These are phyloP conservation scores for Trichoderma asperelloides DNA, from an alignment of 495 filamentous ascomycete species.

Conservation along the genomic window DNA sequence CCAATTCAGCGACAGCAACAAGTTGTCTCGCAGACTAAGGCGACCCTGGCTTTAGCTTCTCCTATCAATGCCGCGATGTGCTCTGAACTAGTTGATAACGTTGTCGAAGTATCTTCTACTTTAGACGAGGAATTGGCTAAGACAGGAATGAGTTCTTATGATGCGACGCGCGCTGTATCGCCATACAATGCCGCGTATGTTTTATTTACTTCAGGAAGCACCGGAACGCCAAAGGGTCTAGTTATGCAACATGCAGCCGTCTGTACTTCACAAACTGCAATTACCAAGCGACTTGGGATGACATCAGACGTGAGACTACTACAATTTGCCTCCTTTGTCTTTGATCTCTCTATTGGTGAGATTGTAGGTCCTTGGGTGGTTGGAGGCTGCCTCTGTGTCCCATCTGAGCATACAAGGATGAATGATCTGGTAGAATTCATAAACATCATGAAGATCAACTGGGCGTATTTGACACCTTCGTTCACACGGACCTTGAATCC, in stretches of 20 bases:
- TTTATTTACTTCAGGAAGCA: constrained; percentile 47
- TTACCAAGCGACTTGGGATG: constrained; percentile 30
- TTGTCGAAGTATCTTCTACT: neutral
- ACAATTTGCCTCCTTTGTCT: constrained; percentile 61
- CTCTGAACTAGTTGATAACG: neutral
- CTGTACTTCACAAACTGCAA: constrained; percentile 22
- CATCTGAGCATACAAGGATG: constrained; percentile 31
- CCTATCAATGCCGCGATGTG: neutral
- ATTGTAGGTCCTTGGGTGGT: constrained; percentile 54
- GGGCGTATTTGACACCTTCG: constrained; percentile 39
- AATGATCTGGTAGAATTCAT: constrained; percentile 29
- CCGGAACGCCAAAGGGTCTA: constrained; percentile 39
- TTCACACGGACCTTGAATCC: constrained; percentile 36
- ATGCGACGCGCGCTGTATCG: constrained; percentile 34
- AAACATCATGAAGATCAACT: constrained; percentile 40
- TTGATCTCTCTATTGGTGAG: constrained; percentile 59
- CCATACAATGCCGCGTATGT: constrained; percentile 37
- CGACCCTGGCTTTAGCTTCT: neutral
- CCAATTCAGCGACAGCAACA: constrained; percentile 38
- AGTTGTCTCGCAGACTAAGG: constrained; percentile 6
- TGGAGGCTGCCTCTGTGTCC: constrained; percentile 43
- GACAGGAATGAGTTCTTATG: neutral
- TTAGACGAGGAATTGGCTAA: neutral
- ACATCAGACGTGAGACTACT: constrained; percentile 39
- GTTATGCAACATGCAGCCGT: constrained; percentile 33